A percentile compares a stretch with the other conserved stretches of the same genome.
phyloP scores from a whole-genome alignment of 2,329 filamentous ascomycete species.

The Alternaria arborescens region DNA sequence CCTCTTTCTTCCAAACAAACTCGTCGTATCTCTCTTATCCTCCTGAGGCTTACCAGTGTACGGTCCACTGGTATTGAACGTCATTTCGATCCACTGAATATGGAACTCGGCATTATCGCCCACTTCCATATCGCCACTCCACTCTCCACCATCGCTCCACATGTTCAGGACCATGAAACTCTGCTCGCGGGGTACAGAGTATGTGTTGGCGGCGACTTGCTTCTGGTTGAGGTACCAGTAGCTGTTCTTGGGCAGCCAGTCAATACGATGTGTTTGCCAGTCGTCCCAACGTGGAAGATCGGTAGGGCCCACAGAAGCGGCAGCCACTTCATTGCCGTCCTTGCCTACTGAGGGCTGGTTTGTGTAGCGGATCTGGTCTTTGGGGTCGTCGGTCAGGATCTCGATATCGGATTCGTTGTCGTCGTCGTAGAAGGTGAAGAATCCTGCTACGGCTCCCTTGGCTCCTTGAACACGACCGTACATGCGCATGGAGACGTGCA shows the following conservation, averaged over 20 bases:
- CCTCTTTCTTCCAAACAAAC: constrained; percentile 28
- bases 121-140: constrained; percentile 67
- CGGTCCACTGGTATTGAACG: constrained; percentile 57
- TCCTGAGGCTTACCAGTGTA: constrained; percentile 31
- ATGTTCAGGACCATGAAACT: constrained; percentile 66
- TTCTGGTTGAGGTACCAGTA: constrained; percentile 66
- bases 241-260: constrained; percentile 64
- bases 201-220: constrained; percentile 62
- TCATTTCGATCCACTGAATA: constrained; percentile 70
- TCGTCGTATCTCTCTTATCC: constrained; percentile 27
- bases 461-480: constrained; percentile 56
- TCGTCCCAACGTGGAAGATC: constrained; percentile 62
- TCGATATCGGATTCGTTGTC: constrained; percentile 63
- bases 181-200: constrained; percentile 64
- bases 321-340: constrained; percentile 55
- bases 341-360: constrained; percentile 66
- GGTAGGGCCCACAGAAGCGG: constrained; percentile 60
- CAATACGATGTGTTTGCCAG: constrained; percentile 68
- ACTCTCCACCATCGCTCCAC: constrained; percentile 68
- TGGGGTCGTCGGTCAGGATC: constrained; percentile 60
- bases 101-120: constrained; percentile 63
- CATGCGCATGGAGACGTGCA: constrained; percentile 60
- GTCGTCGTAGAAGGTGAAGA: constrained; percentile 64
- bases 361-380: constrained; percentile 61
- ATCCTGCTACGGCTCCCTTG: constrained; percentile 59